Conservation (phyloP, 176 grass and related monocot species). For the Musa beccarii region DNA sequence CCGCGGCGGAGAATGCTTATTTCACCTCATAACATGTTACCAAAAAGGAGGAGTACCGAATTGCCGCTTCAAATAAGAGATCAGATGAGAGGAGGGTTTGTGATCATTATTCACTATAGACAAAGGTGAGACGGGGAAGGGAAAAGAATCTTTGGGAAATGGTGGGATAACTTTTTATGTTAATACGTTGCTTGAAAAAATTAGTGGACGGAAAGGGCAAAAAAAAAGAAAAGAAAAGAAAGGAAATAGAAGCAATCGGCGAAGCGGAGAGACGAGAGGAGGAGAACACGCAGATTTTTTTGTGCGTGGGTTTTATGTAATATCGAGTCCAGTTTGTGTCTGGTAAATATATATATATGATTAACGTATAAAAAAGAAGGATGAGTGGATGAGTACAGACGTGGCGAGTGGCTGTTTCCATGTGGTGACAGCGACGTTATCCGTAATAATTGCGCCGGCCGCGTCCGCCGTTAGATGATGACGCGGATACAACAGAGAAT, state of each 20-base stretch:
- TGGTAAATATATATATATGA: no score
- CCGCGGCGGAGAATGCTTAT: not conserved
- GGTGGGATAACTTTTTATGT: not conserved
- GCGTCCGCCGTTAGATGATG: no score
- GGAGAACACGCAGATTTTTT: not conserved
- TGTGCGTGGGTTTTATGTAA: not conserved
- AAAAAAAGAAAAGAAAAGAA: not conserved
- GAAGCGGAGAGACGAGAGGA: not conserved
- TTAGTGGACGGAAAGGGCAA: not conserved
- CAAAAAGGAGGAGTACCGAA: not conserved
- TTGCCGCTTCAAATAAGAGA: not conserved
- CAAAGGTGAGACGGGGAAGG: not conserved
- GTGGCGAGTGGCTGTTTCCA: not conserved
- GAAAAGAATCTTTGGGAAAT: not conserved
- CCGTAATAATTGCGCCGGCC: not conserved
- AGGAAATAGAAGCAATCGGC: not conserved
- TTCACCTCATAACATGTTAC: not conserved
- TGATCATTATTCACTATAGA: not conserved
- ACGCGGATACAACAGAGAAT: no score
- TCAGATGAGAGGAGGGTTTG: not conserved
- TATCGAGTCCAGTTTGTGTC: no score
- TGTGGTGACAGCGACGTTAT: not conserved
- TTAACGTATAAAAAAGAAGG: no score
- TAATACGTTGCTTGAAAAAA: not conserved
- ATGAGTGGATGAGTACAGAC: not conserved